A percentile compares a stretch with the other conserved stretches of the same genome.
Conservation (phyloP, 441 rosid genomes). For the Erodium texanum region DNA sequence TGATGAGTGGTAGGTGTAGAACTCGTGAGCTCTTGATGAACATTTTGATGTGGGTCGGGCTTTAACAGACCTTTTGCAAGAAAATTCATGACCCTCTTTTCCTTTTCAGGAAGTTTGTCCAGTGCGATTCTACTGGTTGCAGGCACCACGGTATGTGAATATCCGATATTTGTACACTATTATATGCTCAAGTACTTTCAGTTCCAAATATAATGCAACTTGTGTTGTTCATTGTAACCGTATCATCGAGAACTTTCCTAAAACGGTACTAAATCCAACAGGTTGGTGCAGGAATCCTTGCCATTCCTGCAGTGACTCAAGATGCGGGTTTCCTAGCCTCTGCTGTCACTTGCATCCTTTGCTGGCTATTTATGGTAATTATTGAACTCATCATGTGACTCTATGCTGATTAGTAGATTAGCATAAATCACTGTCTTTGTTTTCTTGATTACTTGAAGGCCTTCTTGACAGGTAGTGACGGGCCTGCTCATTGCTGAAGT, state of each 20-base stretch:
- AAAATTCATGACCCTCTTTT: neutral
- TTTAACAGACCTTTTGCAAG: too few relatives aligned
- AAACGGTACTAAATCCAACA: constrained; percentile 13
- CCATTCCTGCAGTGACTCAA: constrained; percentile 89
- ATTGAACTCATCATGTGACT: neutral
- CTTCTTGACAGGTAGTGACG: constrained; percentile 52
- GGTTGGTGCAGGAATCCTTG: constrained; percentile 95
- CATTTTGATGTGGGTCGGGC: too few relatives aligned
- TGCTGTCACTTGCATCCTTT: constrained; percentile 58
- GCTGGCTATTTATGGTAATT: constrained; percentile 82
- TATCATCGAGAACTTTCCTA: too few relatives aligned
- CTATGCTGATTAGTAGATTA: neutral
- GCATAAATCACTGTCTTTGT: neutral
- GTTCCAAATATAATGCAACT: neutral
- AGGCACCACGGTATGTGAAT: constrained; percentile 58
- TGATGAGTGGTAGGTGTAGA: too few relatives aligned
- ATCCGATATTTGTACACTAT: neutral
- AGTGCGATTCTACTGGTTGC: constrained; percentile 77
- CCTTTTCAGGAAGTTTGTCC: constrained; percentile 62
- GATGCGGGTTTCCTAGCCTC: constrained; percentile 84
- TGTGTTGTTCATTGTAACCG: too few relatives aligned
- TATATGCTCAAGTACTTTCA: neutral
- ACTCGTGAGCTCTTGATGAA: too few relatives aligned
- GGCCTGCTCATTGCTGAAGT: constrained; percentile 91
- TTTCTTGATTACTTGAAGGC: neutral